Base-by-base conservation (phyloP, 805 yeast species). In the Metschnikowia arizonensis region DNA sequence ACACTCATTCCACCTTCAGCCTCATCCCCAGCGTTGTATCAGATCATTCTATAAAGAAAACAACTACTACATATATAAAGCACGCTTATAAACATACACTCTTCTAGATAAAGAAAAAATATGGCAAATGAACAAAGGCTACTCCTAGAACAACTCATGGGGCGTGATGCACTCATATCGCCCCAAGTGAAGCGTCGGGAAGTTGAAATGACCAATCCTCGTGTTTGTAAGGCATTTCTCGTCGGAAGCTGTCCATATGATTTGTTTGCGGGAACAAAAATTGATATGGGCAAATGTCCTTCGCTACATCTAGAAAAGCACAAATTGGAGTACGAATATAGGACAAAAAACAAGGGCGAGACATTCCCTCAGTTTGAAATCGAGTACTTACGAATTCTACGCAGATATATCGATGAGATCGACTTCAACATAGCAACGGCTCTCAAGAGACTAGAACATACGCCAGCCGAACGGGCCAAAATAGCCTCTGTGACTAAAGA, bases 181-280 rank as follows among this genome's bases (percentile, higher is more conserved):
- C 67, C 68, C 23, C 58, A 55, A 18, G 50, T 53, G 18, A 54
- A 62, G 50, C 65, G 64, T 49, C 66, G 54, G 54, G 76, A 56
- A 58, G 71, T 62, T 45, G 79, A 59, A 53, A 71, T 63, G 66
- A 69, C 65, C 37, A 67, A 50, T 62, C 73, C 42, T 11, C 69
- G 79, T 35, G 81, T 88, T 5, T 90, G 98, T 64, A 85, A 85
- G 60, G 72, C 85, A 15, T 90, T 82, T 60, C 62, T 90, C n/a
- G 87, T 88, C 12, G 96, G 93, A 0, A 76, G 78, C 7, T 90
- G 98, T 55, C 91, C 96, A 0, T 83, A 85, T 61, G 97, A 89
- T 51, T 62, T 89, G 38, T 86, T 90, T 58, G 74, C 74, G 10
- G 87, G 88, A 5, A 87, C 97, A 10, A 89, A 88, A 61, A 85